Evolutionary conservation across 1,284 basidiomycete species (phyloP), one percentile per base, ranked within the genome.

Genomic region (Cutaneotrichosporon dermatis): DNA sequence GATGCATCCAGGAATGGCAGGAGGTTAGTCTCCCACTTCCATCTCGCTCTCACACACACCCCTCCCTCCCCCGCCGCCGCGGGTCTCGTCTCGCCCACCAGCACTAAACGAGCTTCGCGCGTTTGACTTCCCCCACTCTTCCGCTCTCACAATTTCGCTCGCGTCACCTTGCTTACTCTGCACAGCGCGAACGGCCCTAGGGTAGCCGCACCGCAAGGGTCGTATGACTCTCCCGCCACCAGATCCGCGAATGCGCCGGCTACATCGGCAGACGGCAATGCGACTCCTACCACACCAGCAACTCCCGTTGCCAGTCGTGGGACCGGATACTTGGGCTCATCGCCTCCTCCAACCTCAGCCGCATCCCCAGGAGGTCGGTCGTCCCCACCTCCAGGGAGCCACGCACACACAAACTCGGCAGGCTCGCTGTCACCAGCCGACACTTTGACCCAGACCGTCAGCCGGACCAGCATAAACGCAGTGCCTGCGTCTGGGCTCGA

Each of bases 401-500:
- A 67, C 44, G 58, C 61, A 51, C 65, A 68, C 40, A 55, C 66
- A 15, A 66, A 65, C 53, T 71, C 73, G 2, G 58, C 49, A 4
- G 63, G 65, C 2, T 67, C 70, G 9, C 65, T 74, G 12, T 51
- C 69, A 1, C 74, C 74, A 8, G 73, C 71, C 6, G 65, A 66
- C 25, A 70, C 73, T 0, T 58, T 73, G 13, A 72, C 67, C 25
- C 59, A 66, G 10, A 75, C 74, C 4, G 65, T 75, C 48, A 69
- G 67, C 55, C 64, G 74, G 54, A 52, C 62, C 34, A 72, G 70
- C 63, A 65, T 72, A 9, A 56, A 13, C 9, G 57, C 46, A 8
- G 35, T 41, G 5, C 39, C 52, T 10, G 54, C 61, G 72, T 54
- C 64, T 11, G 69, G 68, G 0, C 83, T 98, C 69, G 96, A 99